Conservation (phyloP, 2,329 filamentous ascomycete genomes). For the Alternaria sp. region DNA sequence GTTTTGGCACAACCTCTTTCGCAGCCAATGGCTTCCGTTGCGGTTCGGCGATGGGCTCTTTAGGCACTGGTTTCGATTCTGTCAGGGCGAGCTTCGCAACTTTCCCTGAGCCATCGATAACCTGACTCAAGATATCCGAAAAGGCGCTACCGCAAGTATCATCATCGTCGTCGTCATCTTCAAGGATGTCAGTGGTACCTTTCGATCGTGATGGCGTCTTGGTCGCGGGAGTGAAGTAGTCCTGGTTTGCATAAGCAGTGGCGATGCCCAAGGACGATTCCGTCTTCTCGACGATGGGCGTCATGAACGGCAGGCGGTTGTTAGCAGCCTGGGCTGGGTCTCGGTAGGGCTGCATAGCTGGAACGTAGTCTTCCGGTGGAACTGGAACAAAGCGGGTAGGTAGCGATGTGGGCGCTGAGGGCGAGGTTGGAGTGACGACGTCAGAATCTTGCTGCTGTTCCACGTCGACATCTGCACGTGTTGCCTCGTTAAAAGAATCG, state of each 20-base stretch:
- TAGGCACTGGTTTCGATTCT: constrained; percentile 49
- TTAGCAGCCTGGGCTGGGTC: constrained; percentile 82
- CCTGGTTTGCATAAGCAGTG: constrained; percentile 58
- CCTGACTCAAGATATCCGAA: constrained; percentile 65
- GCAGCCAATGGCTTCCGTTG: constrained; percentile 25
- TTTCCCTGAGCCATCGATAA: constrained; percentile 50
- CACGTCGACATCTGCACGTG: constrained; percentile 33
- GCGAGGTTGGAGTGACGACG: constrained; percentile 57
- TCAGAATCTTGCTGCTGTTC: constrained; percentile 47
- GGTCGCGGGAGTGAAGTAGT: constrained; percentile 72
- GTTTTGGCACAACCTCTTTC: constrained; percentile 50
- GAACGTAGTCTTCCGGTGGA: constrained; percentile 84
- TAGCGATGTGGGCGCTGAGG: constrained; percentile 40
- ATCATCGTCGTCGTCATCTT: constrained; percentile 43
- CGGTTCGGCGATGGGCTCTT: constrained; percentile 20
- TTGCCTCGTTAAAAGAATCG: constrained; percentile 44
- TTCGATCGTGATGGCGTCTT: constrained; percentile 78
- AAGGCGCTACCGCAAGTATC: constrained; percentile 74
- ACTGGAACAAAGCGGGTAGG: constrained; percentile 76
- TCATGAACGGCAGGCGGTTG: constrained; percentile 96
- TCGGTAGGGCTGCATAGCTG: constrained; percentile 79
- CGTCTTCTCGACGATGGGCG: constrained; percentile 93
- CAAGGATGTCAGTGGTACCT: constrained; percentile 48
- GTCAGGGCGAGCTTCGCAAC: constrained; percentile 60
- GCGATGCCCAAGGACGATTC: constrained; percentile 77